Evolutionary conservation across 345 rosid genomes (phyloP).

Genomic region (Melaleuca alternifolia): DNA sequence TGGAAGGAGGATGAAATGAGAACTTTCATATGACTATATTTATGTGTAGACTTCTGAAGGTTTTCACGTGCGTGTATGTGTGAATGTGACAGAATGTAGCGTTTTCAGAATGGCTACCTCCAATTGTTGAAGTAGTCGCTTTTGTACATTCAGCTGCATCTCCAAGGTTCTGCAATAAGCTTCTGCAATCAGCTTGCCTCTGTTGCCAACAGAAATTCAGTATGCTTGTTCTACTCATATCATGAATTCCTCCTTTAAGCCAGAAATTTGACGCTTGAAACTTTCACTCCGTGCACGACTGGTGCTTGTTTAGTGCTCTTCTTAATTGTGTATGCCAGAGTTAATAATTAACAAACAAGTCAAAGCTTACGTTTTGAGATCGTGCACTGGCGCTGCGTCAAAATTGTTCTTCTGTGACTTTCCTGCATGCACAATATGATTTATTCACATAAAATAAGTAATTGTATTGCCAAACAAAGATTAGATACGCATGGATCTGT

Average conservation of each 20-base stretch:
- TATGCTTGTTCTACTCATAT: not conserved
- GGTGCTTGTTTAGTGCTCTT: not conserved
- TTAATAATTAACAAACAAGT: not conserved
- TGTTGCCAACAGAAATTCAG: not conserved
- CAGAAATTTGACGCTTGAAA: not conserved
- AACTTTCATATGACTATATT: not conserved
- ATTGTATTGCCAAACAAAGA: not conserved
- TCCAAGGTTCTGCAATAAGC: not conserved
- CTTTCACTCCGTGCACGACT: not conserved
- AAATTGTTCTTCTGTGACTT: not conserved
- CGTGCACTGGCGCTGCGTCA: not conserved
- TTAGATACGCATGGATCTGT: not conserved
- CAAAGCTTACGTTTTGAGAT: not conserved
- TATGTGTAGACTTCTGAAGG: not conserved
- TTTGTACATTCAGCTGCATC: slow-evolving; percentile 22
- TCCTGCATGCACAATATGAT: not conserved
- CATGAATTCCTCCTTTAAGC: not conserved
- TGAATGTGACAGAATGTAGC: not conserved
- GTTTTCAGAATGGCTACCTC: slow-evolving; percentile 5
- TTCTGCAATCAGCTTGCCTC: slow-evolving; percentile 6
- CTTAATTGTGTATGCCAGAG: not conserved
- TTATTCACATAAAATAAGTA: not conserved
- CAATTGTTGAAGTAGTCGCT: slow-evolving; percentile 17
- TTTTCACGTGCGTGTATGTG: not conserved
- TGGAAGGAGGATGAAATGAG: not conserved